Percentiles rank a stretch among this genome's conserved stretches.
Evolutionary conservation across 345 rosid genomes (phyloP).

Genomic region (Eutrema heterophyllum): DNA sequence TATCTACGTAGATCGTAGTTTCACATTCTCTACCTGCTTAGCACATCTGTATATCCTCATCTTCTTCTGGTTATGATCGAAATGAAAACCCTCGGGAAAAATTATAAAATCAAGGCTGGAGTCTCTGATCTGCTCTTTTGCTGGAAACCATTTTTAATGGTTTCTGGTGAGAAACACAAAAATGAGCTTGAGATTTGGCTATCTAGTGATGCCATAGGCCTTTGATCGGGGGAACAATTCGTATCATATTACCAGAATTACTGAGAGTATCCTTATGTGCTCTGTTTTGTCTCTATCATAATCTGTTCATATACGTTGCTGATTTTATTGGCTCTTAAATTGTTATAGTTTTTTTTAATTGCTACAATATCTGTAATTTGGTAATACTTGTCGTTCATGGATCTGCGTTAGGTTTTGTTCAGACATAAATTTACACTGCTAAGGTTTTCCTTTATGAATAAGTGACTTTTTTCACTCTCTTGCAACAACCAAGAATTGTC

Average conservation of each 20-base stretch:
- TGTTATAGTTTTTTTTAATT: not conserved
- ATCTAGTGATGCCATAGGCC: constrained; percentile 27
- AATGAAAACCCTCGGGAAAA: constrained; percentile 25
- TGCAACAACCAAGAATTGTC: not conserved
- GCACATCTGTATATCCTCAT: not conserved
- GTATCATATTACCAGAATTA: not conserved
- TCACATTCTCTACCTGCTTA: not conserved
- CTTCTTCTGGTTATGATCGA: not conserved
- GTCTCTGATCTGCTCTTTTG: constrained; percentile 23
- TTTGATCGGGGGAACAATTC: constrained; percentile 32
- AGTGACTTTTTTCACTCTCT: too few relatives aligned
- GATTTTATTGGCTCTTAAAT: too few relatives aligned
- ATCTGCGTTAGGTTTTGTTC: too few relatives aligned
- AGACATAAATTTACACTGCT: too few relatives aligned
- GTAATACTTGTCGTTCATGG: too few relatives aligned
- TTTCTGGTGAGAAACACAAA: constrained; percentile 26
- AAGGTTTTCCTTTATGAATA: not conserved
- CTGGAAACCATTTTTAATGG: not conserved
- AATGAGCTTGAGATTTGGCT: constrained; percentile 28
- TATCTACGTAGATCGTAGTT: not conserved
- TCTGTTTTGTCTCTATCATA: not conserved
- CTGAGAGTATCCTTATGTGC: not conserved
- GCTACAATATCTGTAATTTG: not conserved
- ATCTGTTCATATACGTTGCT: not conserved
- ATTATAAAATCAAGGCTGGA: constrained; percentile 13